Evolutionary conservation across 305 asterid species (phyloP), one percentile per base, ranked within the genome.

Genomic region (Fraxinus albicans): DNA sequence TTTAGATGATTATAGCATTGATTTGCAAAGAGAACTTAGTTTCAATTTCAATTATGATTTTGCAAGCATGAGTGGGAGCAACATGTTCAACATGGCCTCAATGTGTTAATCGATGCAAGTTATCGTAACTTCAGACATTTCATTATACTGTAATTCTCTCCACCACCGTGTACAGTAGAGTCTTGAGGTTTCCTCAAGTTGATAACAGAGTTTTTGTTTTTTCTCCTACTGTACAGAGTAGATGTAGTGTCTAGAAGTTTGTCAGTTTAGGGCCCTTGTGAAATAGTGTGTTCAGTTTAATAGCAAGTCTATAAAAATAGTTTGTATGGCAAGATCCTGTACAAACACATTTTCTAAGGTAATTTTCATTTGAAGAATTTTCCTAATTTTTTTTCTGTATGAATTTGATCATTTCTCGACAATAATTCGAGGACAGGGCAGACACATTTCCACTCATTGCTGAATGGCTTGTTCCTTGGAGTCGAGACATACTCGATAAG

Each of bases 21-120:
- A 47, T 70, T 27, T 60, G 29, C 74, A 69, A 65, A 8, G 73
- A 65, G 73, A 65, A 65, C 33, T 9, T 21, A 9, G 15, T 67
- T 67, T 67, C 74, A n/a, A 67, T 67, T 67, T 27, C 36, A 29
- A 29, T 29, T 67, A 29, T 67, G 74, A 25, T 67, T 27, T 67
- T 67, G 9, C 36, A 12, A 10, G 38, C 74, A 67, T 29, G 74
- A 67, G 3, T 27, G n/a, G 36, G 74, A 67, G 36, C 36, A 27
- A 67, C 74, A 67, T 67, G 35, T 63, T 63, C 15, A 23, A 23
- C 33, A 8, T 63, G 15, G 33, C 72, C 72, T 23, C 38, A 7
- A 63, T 8, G 33, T 82, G 67, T 21, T 83, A 65, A 72, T 67
- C 69, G 85, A 74, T 74, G 60, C 79, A 76, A 55, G 67, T 55